Evolutionary conservation across 169 alveolate species (phyloP).

Genomic region (Eimeria sp.): DNA sequence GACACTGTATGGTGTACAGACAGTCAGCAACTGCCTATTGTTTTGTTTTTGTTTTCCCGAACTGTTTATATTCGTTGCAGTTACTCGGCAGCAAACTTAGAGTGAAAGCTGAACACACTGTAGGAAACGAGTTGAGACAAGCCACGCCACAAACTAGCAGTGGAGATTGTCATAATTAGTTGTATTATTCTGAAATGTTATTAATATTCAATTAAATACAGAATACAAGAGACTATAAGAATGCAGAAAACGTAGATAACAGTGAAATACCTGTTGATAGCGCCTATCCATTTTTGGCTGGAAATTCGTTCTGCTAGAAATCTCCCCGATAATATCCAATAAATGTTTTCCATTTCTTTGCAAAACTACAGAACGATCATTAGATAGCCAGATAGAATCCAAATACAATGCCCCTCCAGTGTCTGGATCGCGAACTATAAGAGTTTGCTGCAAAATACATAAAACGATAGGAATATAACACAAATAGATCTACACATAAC

Average conservation of each 20-base stretch:
- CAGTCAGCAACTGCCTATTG: background rate
- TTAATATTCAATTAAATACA: no score
- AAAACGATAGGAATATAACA: background rate
- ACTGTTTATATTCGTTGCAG: no score
- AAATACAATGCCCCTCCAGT: constrained; percentile 9
- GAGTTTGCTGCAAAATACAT: background rate
- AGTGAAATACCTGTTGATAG: constrained; percentile 21
- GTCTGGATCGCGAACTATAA: constrained; percentile 1
- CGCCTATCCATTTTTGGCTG: constrained; percentile 18
- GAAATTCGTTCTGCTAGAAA: constrained; percentile 17
- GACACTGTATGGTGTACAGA: no score
- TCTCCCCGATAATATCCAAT: constrained; percentile 1
- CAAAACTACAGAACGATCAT: constrained; percentile 11
- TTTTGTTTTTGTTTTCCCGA: no score
- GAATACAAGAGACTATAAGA: background rate
- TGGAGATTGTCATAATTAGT: no score
- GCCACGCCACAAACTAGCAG: no score
- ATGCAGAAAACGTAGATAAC: no score
- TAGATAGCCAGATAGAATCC: background rate
- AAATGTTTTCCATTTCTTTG: constrained; percentile 43
- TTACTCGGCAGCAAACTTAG: no score
- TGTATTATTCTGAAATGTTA: no score
- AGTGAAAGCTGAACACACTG: no score
- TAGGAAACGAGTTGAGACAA: no score
- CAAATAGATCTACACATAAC: background rate